Base-by-base conservation (phyloP, 192 early-diverging fungal genomes). In the Pilaira anomala region DNA sequence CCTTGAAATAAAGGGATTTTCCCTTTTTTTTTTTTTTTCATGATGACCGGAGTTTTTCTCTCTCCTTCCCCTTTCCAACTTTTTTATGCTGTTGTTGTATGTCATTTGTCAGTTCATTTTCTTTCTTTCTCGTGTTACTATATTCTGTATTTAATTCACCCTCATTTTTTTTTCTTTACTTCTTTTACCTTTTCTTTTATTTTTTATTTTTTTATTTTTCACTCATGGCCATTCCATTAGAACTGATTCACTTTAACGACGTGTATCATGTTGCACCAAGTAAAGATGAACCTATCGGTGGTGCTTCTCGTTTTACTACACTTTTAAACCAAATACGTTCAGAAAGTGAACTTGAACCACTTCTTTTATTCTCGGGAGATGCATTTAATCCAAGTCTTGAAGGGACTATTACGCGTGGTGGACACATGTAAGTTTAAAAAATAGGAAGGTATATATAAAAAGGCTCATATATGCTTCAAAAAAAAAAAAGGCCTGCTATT, bases 321-420 rank as follows among this genome's bases (percentile, higher is more conserved):
- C 61, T 71, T 6, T 16, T 88, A 14, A 74, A 79, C 53, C 13
- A 62, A 29, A 30, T 40, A 14, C 70, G 77, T 29, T 33, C 58
- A 42, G 45, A 52, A 22, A 26, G 51, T 14, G 61, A 24, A 5
- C 51, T 66, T 12, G 73, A 76, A 11, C 63, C 79, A 18, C 66
- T 85, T 46, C 77, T 85, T 9, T 58, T 87, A 36, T 88, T 88
- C 61, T 81, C 80, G 48, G 87, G 87, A 13, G 87, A 88, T 55
- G 84, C 76, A 7, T 88, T 87, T 65, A 85, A 84, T 48, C 87
- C 87, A 12, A 81, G 80, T 50, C 65, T 85, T n/a, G 87, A 88
- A 59, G 84, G 83, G 56, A 81, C 79, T 54, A 76, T 88, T 18
- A 85, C 85, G 11, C 76, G 80, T 55, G 87, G 87, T 14, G 58